Conservation (phyloP, 2,329 filamentous ascomycete genomes). For the Albifimbria verrucaria region DNA sequence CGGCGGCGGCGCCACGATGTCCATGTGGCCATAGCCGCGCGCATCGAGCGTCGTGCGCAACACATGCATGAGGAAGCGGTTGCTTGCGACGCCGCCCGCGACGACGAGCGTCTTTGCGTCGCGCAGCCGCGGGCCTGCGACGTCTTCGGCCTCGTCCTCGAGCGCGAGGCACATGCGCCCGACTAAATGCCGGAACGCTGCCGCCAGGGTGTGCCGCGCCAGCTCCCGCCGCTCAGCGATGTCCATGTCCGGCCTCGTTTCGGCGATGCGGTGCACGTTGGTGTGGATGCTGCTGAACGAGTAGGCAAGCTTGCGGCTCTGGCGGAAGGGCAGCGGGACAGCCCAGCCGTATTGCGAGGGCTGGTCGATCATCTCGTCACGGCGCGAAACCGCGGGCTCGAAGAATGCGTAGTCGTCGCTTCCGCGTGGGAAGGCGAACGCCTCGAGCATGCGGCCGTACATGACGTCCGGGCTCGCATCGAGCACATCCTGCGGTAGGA, state of each 20-base stretch:
- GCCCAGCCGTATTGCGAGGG: slow-evolving; percentile 53
- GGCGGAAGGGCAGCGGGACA: slow-evolving; percentile 64
- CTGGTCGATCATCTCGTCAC: slow-evolving; percentile 51
- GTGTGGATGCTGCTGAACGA: slow-evolving; percentile 70
- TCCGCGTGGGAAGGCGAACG: slow-evolving; percentile 65
- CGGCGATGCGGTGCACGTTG: slow-evolving; percentile 42
- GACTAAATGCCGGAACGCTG: slow-evolving; percentile 84
- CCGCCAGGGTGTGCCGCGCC: slow-evolving; percentile 70
- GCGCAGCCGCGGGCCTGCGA: slow-evolving; percentile 15
- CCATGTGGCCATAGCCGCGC: slow-evolving; percentile 60
- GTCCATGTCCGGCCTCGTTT: slow-evolving; percentile 38
- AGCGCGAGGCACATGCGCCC: slow-evolving; percentile 71
- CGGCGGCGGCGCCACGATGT: slow-evolving; percentile 70
- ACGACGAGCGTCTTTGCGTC: slow-evolving; percentile 67
- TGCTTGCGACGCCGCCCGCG: slow-evolving; percentile 87
- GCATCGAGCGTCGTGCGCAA: slow-evolving; percentile 54
- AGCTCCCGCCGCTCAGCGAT: slow-evolving; percentile 63
- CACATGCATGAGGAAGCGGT: slow-evolving; percentile 72
- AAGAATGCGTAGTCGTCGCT: slow-evolving; percentile 45
- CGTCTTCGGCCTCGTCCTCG: slow-evolving; percentile 19
- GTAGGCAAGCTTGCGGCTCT: slow-evolving; percentile 57
- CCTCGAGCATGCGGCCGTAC: slow-evolving; percentile 77
- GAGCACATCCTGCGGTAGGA: slow-evolving; percentile 64
- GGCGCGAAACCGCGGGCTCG: slow-evolving; percentile 52
- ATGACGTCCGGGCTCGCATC: slow-evolving; percentile 59